Evolutionary conservation across 2,329 filamentous ascomycete species (phyloP), one percentile per base, ranked within the genome.

Genomic region (Clarireedia homoeocarpa): DNA sequence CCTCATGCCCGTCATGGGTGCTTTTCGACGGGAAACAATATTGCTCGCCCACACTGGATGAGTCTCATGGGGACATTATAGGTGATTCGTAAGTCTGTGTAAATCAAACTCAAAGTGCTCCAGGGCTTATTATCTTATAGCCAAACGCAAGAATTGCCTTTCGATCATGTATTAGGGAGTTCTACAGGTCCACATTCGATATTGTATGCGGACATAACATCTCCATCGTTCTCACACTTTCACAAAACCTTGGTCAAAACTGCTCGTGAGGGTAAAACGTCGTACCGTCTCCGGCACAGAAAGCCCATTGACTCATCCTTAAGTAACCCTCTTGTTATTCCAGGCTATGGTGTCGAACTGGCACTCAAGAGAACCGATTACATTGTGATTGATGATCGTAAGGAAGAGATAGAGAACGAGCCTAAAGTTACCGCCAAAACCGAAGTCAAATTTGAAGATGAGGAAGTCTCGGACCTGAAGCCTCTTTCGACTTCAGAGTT

Each of bases 301-400:
- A 84, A 86, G 47, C 71, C 69, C 27, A 66, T 76, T 6, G 72
- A 73, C 23, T 72, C 73, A 40, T 69, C 74, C 5, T 67, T 72
- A 10, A 55, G 34, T 5, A 77, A 80, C 48, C 81, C 86, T 3
- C 75, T 97, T n/a, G 81, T 86, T 5, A 85, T 99, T 55, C 92
- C 85, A 66, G 94, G 94, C 5, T 99, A 97, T 70, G 94, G 94
- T 24, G 91, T 97, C 1, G 90, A 95, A 68, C 78, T 99, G 50
- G 89, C 90, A 20, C 75, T 99, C 58, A 99, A 99, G 73, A 80
- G 89, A 61, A 99, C 94, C 0, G 94, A 99, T 69, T 99, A 99
- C 67, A 97, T 99, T 65, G 94, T 99, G 57, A 96, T 99, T 66
- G 94, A 99, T 70, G 94, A 99, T 69, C 84, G 94, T 49, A 84